phyloP scores from a whole-genome alignment of 352 stramenopile species.

The Phytophthora crassamura region DNA sequence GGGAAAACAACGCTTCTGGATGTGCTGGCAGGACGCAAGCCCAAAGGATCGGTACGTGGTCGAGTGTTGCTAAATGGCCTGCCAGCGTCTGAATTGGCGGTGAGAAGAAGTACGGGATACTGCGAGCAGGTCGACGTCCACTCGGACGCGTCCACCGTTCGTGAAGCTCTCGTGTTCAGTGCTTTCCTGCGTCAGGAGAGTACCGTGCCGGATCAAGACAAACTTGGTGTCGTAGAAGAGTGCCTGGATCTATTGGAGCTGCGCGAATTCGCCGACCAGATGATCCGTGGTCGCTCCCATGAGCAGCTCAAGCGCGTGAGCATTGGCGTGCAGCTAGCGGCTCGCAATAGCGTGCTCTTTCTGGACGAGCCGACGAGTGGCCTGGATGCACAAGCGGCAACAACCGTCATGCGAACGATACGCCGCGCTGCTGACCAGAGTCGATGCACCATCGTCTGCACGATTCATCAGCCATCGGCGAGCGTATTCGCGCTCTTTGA shows the following conservation, averaged over 20 bases:
- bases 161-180: conserved; percentile 90
- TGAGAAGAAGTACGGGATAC: conserved; percentile 43
- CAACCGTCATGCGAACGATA: conserved; percentile 15
- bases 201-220: conserved; percentile 29
- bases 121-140: conserved; percentile 89
- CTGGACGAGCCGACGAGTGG: conserved; percentile 64
- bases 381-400: conserved; percentile 87
- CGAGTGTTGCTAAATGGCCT: conserved; percentile 50
- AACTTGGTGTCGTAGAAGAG: conserved; percentile 38
- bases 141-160: conserved; percentile 79
- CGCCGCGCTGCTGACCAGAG: conserved; percentile 13
- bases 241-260: conserved; percentile 44
- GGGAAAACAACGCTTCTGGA: conserved; percentile 94
- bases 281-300: conserved; percentile 37
- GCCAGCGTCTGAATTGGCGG: conserved; percentile 27
- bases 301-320: conserved; percentile 50
- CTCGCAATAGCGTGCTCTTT: conserved; percentile 76
- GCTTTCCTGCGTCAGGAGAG: conserved; percentile 65
- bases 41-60: conserved; percentile 60
- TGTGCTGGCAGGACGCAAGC: conserved; percentile 91
- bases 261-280: conserved; percentile 25
- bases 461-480: conserved; percentile 41
- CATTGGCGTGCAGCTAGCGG: conserved; percentile 89
- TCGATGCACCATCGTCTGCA: conserved; percentile 35
- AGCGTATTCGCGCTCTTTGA: conserved; percentile 88